Base-by-base conservation (phyloP, 1,284 basidiomycete genomes). In the Ceratobasidium sp. region DNA sequence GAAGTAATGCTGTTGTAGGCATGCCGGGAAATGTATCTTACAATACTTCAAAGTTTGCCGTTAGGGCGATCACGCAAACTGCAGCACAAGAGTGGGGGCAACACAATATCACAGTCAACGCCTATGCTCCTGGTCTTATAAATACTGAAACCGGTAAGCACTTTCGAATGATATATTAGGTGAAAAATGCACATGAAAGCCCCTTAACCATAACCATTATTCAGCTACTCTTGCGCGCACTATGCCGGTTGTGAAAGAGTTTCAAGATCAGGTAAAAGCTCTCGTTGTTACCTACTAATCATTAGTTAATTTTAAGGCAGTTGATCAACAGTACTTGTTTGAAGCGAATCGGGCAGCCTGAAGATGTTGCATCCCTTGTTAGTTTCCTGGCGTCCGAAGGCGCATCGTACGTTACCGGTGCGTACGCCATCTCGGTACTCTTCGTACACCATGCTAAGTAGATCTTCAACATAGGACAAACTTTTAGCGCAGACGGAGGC, bases 21-120 rank as follows among this genome's bases (percentile, higher is more conserved):
- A 28, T 28, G 5, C 2, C 51, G 7, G 42, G 63, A 53, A 70
- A 39, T 64, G 73, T 76, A 13, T 77, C 78, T 20, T 82, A 82
- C 68, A 79, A 66, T 71, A 64, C 60, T 33, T 81, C 81, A 33
- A 85, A 85, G 79, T 84, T 84, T 77, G 84, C 82, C 55, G 81
- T 85, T 18, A 78, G 83, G 33, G 82, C 81, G 2, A 77, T 85
- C 56, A 84, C 83, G 39, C 83, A 84, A 78, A 64, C 81, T 3
- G 81, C 82, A 2, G 82, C 83, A 0, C 60, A 79, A 13, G 83
- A 84, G 61, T 79, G 83, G 49, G 82, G 79, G 10, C 55, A 75
- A 64, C 69, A 83, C 42, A 56, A 61, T 9, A 80, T 76, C 28
- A 76, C 73, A 2, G 80, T 81, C 44, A 81, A 81, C 66, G 77